Conservation (phyloP, 106 monocot species). For the Amphibolis antarctica region DNA sequence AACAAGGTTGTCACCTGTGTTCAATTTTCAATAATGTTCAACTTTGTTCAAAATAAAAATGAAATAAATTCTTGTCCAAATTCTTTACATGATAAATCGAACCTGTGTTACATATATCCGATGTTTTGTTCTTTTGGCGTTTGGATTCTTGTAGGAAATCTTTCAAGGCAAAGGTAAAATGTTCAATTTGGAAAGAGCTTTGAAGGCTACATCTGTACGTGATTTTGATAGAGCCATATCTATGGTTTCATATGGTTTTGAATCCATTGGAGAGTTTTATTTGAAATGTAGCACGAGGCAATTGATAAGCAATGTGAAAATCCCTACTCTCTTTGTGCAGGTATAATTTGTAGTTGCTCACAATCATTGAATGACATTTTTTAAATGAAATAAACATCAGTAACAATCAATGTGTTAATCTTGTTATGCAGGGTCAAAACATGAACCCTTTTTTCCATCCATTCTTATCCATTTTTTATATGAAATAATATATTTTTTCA, state of each 20-base stretch:
- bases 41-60: no score
- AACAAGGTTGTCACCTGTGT: slow-evolving; percentile 57
- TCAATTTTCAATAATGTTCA: background rate
- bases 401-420: no score
- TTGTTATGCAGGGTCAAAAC: no score
- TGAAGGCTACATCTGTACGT: slow-evolving; percentile 52
- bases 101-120: no score
- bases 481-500: no score
- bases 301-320: slow-evolving; percentile 45
- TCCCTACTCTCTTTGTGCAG: slow-evolving; percentile 89
- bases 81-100: no score
- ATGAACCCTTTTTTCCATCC: no score
- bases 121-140: background rate
- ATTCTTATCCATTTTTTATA: no score
- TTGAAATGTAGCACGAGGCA: slow-evolving; percentile 40
- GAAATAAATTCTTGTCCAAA: no score
- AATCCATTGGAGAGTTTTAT: slow-evolving; percentile 67
- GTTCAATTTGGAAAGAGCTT: slow-evolving; percentile 73
- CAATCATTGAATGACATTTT: background rate
- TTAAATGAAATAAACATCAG: no score
- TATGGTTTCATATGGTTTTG: slow-evolving; percentile 81
- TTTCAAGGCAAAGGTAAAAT: slow-evolving; percentile 83
- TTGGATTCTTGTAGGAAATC: slow-evolving; percentile 46
- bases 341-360: slow-evolving; percentile 10
- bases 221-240: slow-evolving; percentile 85